These are phyloP conservation scores for Albatrellus ellisii DNA, from an alignment of 768 basidiomycete genomes.

Conservation along the genomic window DNA sequence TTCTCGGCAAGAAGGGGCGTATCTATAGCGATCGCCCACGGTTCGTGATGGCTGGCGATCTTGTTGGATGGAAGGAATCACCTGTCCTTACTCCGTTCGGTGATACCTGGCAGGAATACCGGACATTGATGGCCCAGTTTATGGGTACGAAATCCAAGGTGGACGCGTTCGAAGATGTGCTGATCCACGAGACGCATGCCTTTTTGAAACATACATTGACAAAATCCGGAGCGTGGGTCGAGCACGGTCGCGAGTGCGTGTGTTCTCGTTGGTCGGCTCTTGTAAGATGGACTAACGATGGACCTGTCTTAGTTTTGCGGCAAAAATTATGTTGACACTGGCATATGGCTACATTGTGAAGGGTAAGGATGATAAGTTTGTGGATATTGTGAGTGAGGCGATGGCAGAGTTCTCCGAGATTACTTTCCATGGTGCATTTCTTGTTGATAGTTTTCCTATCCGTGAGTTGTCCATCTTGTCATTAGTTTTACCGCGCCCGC, in stretches of 20 bases:
- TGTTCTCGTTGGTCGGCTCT: too few relatives aligned
- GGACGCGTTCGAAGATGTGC: neutral
- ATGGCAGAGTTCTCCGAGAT: constrained; percentile 5
- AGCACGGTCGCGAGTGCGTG: constrained; percentile 5
- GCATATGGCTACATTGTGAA: constrained; percentile 19
- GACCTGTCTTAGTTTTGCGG: constrained; percentile 14
- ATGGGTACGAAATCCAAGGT: constrained; percentile 20
- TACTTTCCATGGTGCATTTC: constrained; percentile 11
- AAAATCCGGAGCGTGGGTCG: neutral
- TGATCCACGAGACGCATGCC: constrained; percentile 9
- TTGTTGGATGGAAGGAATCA: constrained; percentile 14
- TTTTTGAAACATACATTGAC: constrained; percentile 6
- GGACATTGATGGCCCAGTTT: constrained; percentile 29
- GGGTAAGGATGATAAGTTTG: constrained; percentile 17
- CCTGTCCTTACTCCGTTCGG: constrained; percentile 34
- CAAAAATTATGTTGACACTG: constrained; percentile 17
- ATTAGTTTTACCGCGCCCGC: neutral
- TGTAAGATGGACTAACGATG: too few relatives aligned
- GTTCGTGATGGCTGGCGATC: constrained; percentile 8
- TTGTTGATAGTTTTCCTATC: constrained; percentile 16
- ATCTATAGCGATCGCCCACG: constrained; percentile 12
- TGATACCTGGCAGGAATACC: constrained; percentile 28
- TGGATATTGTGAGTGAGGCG: constrained; percentile 12
- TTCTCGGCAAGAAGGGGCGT: constrained; percentile 12
- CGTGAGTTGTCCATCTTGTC: constrained; percentile 8